Evolutionary conservation across 1,284 basidiomycete genomes (phyloP), one percentile per base, ranked within the genome.

Genomic region (Tylopilus sp.): DNA sequence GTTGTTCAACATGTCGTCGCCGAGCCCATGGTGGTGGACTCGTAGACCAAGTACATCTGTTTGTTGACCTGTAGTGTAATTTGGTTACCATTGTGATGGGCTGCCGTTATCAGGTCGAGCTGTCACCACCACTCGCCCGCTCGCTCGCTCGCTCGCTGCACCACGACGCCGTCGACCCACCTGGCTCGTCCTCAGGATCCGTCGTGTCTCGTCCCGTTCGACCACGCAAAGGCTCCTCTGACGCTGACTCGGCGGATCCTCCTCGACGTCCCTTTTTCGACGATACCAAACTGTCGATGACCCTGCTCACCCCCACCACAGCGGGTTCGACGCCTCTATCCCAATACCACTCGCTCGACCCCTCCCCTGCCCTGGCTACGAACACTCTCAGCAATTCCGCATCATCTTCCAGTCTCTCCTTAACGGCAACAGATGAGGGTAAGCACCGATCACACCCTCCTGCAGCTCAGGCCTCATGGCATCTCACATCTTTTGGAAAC

Each of bases 391-490:
- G 73, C n/a, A 72, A 74, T n/a, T 71, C 73, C 44, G 73, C 75
- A 31, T 67, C 65, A 2, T 62, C 82, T 12, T 81, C 81, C 26
- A 76, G 72, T 52, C 49, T 71, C 26, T 81, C 81, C 19, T 66
- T 81, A 50, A 70, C 72, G 64, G 65, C 64, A 49, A 76, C 72
- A 51, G 84, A 86, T 61, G 78, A 84, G 70, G 84, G 84, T 82
- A 52, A 53, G 71, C 62, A 48, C 44, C 30, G 44, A 50, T 55
- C 48, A 52, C 35, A 48, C 38, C 40, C 38, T 42, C 19, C 25
- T 19, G 18, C 4, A 36, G 19, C 39, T 46, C 46, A 39, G 37
- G 53, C 65, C 55, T 63, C 53, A 54, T 61, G 61, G 59, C 59
- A 46, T 16, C 44, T 47, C 41, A 46, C 59, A 49, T 49, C 44